Base-by-base conservation (phyloP, 305 asterid species). In the Fraxinus angustifolia region DNA sequence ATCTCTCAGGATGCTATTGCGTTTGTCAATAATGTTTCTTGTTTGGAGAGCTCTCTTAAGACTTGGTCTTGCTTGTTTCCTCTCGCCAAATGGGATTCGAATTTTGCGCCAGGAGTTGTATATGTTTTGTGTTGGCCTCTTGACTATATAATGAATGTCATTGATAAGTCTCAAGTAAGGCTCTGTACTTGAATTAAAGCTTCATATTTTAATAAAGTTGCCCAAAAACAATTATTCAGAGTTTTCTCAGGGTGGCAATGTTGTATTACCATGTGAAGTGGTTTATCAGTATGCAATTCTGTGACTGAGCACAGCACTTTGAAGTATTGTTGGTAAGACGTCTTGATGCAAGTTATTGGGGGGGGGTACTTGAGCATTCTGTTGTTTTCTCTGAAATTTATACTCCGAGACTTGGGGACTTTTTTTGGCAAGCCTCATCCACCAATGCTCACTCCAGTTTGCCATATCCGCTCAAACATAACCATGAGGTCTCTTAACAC, bases 391-490 rank as follows among this genome's bases (percentile, higher is more conserved):
- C 88, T 81, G 83, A 80, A 79, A 70, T 74, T 82, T 88, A 75
- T 86, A 85, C 88, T 86, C 78, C 90, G 83, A 86, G 88, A 81
- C 74, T 83, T 76, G 84, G 86, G 62, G 88, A 84, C 85, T 80
- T 34, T 84, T 83, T 78, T 87, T 88, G 84, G 89, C 87, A 82
- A 85, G 89, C 84, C 86, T 88, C 91, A 82, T 86, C 88, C 87
- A 45, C 79, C 84, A 83, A 86, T 83, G 89, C 90, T 84, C 36
- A 26, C 89, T 81, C 84, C 83, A 88, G 88, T 87, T 85, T 84
- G 81, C 85, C 73, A 56, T 87, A 81, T 87, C 87, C 82, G 82
- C 87, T 77, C 82, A 87, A 88, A 86, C 83, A 86, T 85, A 87
- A 77, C 76, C 71, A 87, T 74, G 86, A 81, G 83, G 88, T 88